Base-by-base conservation (phyloP, 2,329 filamentous ascomycete genomes). In the Cytospora leucostoma region DNA sequence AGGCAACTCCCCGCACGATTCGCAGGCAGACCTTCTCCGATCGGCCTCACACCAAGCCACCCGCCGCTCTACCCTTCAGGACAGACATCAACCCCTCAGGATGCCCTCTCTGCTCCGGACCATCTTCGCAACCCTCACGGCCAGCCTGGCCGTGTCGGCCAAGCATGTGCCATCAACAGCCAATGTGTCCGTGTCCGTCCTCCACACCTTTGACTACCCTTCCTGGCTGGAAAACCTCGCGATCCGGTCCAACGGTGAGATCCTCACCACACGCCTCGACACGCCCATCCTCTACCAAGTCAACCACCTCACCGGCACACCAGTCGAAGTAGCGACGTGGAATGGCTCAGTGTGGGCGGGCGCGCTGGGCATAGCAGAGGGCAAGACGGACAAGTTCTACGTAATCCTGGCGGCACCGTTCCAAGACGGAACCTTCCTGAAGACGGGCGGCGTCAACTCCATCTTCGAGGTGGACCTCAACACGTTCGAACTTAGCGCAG, bases 141-240 rank as follows among this genome's bases (percentile, higher is more conserved):
- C 54, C 7, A 37, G 27, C 7, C 32, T 32, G 21, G 35, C 55
- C 21, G 55, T 38, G 21, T 33, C 35, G 27, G 47, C 49, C 17
- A 44, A 12, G 21, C 40, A 32, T 21, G 3, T 8, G n/a, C n/a
- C 58, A 53, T 7, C 50, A n/a, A 52, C 47, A 40, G 32, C 37
- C 50, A 21, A 55, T 15, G 47, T 62, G 21, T 35, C 44, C 3
- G 54, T 58, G n/a, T 44, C 54, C n/a, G 55, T 50, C 21, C 60
- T 62, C 34, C 54, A 62, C 32, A 53, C 34, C 37, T 62, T 62
- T 33, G 32, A 21, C 10, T 34, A 62, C 17, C 56, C 61, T 4
- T 50, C 56, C 1, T 63, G 61, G 61, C 52, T 63, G 8, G 61
- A 63, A 15, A 63, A 63, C 40, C 61, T 63, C 37, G 61, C 61